A percentile compares a stretch with the other conserved stretches of the same genome.
phyloP scores from a whole-genome alignment of 345 rosid genomes.

The Lepidium sativum region DNA sequence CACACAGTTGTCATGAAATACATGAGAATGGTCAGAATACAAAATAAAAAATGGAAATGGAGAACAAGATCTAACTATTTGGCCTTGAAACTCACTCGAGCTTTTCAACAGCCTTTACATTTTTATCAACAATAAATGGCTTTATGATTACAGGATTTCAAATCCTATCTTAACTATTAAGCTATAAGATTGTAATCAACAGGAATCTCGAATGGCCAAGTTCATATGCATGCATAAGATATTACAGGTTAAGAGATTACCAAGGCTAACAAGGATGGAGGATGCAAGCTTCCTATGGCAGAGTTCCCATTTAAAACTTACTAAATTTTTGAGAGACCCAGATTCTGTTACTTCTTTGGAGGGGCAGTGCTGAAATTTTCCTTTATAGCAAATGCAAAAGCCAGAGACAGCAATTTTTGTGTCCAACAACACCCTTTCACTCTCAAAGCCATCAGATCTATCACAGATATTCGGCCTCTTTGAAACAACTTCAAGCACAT shows the following conservation, averaged over 20 bases:
- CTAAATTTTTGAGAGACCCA: slow-evolving; percentile 36
- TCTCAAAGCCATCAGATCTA: slow-evolving; percentile 14
- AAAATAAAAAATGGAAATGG: background rate
- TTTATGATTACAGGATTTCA: background rate
- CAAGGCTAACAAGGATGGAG: slow-evolving; percentile 49
- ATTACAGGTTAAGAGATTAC: slow-evolving; percentile 33
- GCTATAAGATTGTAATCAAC: background rate
- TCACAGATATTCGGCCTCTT: slow-evolving; percentile 21
- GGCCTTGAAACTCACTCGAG: slow-evolving; percentile 2
- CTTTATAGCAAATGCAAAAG: slow-evolving; percentile 50
- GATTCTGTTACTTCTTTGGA: slow-evolving; percentile 38
- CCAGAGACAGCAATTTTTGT: slow-evolving; percentile 21
- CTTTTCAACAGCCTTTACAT: background rate
- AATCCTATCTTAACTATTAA: background rate
- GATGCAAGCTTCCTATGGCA: slow-evolving; percentile 49
- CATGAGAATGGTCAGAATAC: slow-evolving; percentile 9
- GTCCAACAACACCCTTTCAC: slow-evolving; percentile 25
- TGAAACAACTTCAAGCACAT: slow-evolving; percentile 22
- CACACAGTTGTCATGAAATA: background rate
- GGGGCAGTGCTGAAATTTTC: slow-evolving; percentile 55
- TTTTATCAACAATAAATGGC: background rate
- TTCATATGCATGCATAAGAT: slow-evolving; percentile 18
- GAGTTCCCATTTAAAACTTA: slow-evolving; percentile 59
- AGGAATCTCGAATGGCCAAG: slow-evolving; percentile 4
- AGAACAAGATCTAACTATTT: background rate